A percentile compares a stretch with the other conserved stretches of the same genome.
Conservation (phyloP, 2,329 filamentous ascomycete species). For the Arachnopeziza araneosa region DNA sequence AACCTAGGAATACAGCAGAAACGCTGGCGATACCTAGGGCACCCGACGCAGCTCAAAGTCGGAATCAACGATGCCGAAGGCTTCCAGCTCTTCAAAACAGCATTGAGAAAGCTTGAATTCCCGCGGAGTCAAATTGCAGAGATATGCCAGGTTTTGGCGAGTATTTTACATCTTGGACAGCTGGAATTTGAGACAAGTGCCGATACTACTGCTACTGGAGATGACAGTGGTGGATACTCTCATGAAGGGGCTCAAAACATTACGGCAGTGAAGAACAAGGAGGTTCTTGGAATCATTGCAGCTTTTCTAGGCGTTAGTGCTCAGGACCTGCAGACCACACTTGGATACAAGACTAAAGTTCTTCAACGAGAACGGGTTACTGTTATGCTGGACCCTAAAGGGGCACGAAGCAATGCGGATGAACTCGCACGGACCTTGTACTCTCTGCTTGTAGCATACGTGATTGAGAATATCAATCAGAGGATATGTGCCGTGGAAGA, state of each 20-base stretch:
- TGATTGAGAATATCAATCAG: constrained; percentile 91
- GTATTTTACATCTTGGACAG: constrained; percentile 95
- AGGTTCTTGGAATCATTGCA: constrained; percentile 76
- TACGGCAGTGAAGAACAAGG: constrained; percentile 90
- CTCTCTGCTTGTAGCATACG: constrained; percentile 85
- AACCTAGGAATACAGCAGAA: constrained; percentile 50
- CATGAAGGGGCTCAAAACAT: constrained; percentile 85
- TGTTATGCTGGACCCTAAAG: constrained; percentile 90
- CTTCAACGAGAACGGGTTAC: constrained; percentile 96
- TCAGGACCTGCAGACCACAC: constrained; percentile 75
- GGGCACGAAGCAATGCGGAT: constrained; percentile 86
- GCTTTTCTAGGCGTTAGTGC: constrained; percentile 89
- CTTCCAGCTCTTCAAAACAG: constrained; percentile 96
- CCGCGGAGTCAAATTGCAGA: constrained; percentile 90
- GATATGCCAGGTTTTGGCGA: constrained; percentile 89
- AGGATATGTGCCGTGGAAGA: constrained; percentile 83
- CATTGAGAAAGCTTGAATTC: constrained; percentile 89
- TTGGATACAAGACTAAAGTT: constrained; percentile 96
- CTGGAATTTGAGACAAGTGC: constrained; percentile 84
- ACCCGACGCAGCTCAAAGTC: constrained; percentile 93
- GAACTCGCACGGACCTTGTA: constrained; percentile 92
- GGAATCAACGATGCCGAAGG: constrained; percentile 94
- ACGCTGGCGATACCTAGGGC: constrained; percentile 92
- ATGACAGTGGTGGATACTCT: constrained; percentile 94
- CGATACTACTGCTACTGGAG: constrained; percentile 70